These are phyloP conservation scores for Rhizoctonia solani DNA, from an alignment of 1,284 basidiomycete species.

Conservation along the genomic window DNA sequence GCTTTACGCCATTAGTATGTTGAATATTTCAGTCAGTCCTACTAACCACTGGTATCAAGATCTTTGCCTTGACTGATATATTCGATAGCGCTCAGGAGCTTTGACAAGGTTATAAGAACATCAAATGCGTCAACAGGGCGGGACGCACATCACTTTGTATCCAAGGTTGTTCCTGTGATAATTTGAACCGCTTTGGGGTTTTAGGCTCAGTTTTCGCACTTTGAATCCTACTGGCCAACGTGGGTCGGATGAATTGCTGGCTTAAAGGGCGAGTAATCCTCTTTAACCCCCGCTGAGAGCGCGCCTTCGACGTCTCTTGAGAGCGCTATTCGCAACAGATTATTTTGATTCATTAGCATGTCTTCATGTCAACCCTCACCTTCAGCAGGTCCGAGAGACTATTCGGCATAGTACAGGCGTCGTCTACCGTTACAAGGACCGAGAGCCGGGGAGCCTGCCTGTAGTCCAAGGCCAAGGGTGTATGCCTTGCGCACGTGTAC, in stretches of 20 bases:
- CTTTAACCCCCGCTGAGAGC: neutral
- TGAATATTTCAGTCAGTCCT: too few relatives aligned
- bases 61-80: too few relatives aligned
- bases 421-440: too few relatives aligned
- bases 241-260: neutral
- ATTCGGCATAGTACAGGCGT: too few relatives aligned
- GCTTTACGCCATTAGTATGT: too few relatives aligned
- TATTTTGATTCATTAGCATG: too few relatives aligned
- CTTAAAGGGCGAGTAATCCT: slow-evolving; percentile 9
- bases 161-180: neutral
- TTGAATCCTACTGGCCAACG: neutral
- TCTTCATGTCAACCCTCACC: neutral
- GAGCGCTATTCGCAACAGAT: too few relatives aligned
- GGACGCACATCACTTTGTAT: neutral
- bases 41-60: too few relatives aligned
- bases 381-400: neutral
- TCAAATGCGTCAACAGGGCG: neutral
- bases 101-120: neutral
- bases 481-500: too few relatives aligned
- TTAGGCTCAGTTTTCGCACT: neutral
- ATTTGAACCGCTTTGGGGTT: neutral
- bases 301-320: neutral
- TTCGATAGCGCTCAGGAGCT: too few relatives aligned
- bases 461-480: too few relatives aligned
- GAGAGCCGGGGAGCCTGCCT: too few relatives aligned